Percentiles rank a stretch among this genome's conserved stretches.
phyloP scores from a whole-genome alignment of 129 eudicot genomes.

The Tagetes erecta region DNA sequence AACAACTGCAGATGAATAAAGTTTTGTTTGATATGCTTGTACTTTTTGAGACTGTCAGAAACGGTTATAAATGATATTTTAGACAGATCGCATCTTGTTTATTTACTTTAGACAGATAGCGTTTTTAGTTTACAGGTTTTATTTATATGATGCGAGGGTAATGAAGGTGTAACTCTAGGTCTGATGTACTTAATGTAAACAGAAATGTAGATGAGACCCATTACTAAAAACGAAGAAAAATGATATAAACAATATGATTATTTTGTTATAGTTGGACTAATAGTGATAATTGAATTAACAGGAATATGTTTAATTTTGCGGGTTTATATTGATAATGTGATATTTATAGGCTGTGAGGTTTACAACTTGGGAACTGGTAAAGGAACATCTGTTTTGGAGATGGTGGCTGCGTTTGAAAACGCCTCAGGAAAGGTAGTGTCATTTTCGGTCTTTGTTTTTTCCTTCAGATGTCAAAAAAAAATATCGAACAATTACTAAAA shows the following conservation, averaged over 20 bases:
- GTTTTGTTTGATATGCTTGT: background rate
- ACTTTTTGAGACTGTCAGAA: background rate
- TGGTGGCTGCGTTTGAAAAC: conserved; percentile 93
- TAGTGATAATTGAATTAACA: background rate
- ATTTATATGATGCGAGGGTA: background rate
- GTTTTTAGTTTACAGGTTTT: background rate
- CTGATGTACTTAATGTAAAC: background rate
- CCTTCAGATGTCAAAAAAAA: background rate
- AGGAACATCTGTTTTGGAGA: conserved; percentile 90
- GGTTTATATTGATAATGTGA: conserved; percentile 9
- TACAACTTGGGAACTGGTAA: conserved; percentile 94
- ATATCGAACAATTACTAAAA: background rate
- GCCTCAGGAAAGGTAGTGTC: conserved; percentile 78
- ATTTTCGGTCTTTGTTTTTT: background rate
- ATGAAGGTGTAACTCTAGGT: background rate
- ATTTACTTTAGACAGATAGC: background rate
- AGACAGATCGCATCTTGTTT: background rate
- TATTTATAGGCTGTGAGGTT: conserved; percentile 70
- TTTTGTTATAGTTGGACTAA: background rate
- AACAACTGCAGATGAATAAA: background rate
- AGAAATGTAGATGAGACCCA: conserved; percentile 1
- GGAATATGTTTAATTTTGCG: background rate
- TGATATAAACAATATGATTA: background rate
- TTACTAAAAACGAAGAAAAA: too few species aligned
- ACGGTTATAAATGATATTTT: background rate